These are phyloP conservation scores for Myotisia sp. DNA, from an alignment of 2,329 filamentous ascomycete genomes.

Conservation along the genomic window DNA sequence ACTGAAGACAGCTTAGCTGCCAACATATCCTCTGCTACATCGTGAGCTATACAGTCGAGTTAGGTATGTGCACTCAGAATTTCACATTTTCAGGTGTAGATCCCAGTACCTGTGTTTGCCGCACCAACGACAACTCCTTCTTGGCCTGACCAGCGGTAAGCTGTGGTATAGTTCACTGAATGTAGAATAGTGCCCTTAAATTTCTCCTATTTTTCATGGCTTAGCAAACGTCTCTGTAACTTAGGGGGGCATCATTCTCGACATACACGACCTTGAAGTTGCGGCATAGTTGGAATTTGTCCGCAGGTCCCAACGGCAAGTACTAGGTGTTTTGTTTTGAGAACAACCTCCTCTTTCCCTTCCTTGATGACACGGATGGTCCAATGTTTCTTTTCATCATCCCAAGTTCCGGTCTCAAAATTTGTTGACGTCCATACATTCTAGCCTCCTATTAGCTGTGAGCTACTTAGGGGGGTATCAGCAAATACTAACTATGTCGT, in stretches of 20 bases:
- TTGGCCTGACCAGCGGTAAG: constrained; percentile 26
- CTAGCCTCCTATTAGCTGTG: constrained; percentile 8
- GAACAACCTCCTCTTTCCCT: constrained; percentile 13
- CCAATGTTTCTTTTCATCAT: constrained; percentile 25
- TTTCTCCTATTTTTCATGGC: constrained; percentile 16
- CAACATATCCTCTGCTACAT: constrained; percentile 36
- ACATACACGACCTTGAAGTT: constrained; percentile 10
- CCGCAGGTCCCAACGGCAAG: constrained; percentile 21
- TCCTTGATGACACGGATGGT: constrained; percentile 20
- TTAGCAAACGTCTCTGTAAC: not conserved
- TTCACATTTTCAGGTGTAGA: too few relatives aligned
- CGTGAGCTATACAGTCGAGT: constrained; percentile 29
- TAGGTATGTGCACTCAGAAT: too few relatives aligned
- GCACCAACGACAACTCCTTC: constrained; percentile 34
- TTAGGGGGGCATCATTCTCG: not conserved
- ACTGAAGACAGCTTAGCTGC: constrained; percentile 28
- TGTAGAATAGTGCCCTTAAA: constrained; percentile 29
- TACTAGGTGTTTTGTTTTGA: constrained; percentile 19
- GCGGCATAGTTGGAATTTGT: constrained; percentile 18
- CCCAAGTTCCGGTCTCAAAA: constrained; percentile 27
- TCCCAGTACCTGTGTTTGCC: constrained; percentile 35
- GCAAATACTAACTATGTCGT: constrained; percentile 14
- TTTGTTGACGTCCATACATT: constrained; percentile 27
- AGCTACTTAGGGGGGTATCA: not conserved
- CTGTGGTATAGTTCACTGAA: constrained; percentile 22